Evolutionary conservation across 768 basidiomycete species (phyloP).

Genomic region (Hygrocybe punicea): DNA sequence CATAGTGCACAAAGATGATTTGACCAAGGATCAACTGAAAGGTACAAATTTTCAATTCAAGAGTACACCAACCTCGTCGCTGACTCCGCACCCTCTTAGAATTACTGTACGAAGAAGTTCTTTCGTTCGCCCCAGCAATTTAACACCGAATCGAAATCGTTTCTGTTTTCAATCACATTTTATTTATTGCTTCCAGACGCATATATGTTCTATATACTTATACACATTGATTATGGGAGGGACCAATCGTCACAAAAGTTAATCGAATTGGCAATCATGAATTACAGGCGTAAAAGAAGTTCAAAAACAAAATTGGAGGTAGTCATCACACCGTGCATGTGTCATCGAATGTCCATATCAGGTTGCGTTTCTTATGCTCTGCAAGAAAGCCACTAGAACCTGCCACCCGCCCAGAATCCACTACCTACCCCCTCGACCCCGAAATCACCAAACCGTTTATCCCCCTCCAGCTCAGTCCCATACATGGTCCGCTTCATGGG

Average conservation of each 20-base stretch:
- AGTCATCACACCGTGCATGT: too few relatives aligned
- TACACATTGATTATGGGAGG: background rate
- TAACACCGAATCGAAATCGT: conserved; percentile 22
- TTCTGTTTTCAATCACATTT: conserved; percentile 2
- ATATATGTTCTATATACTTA: conserved; percentile 8
- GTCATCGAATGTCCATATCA: background rate
- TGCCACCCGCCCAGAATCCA: conserved; percentile 60
- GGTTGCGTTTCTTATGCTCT: background rate
- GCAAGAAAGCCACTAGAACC: conserved; percentile 16
- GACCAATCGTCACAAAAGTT: conserved; percentile 5
- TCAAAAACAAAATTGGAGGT: too few relatives aligned
- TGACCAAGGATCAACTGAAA: conserved; percentile 77
- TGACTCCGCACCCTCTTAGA: conserved; percentile 31
- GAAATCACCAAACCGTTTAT: conserved; percentile 84
- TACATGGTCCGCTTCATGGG: conserved; percentile 72
- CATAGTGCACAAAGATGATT: conserved; percentile 66
- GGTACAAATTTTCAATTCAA: conserved; percentile 21
- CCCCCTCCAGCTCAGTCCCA: conserved; percentile 76
- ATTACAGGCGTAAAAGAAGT: too few relatives aligned
- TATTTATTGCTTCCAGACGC: background rate
- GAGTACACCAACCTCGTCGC: conserved; percentile 12
- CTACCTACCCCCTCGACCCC: conserved; percentile 75
- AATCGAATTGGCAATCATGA: conserved; percentile 4
- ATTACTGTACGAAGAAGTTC: conserved; percentile 79
- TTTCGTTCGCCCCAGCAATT: conserved; percentile 66